Percentiles rank a stretch among this genome's conserved stretches.
Evolutionary conservation across 768 basidiomycete genomes (phyloP).

Genomic region (Hemileccinum impolitum): DNA sequence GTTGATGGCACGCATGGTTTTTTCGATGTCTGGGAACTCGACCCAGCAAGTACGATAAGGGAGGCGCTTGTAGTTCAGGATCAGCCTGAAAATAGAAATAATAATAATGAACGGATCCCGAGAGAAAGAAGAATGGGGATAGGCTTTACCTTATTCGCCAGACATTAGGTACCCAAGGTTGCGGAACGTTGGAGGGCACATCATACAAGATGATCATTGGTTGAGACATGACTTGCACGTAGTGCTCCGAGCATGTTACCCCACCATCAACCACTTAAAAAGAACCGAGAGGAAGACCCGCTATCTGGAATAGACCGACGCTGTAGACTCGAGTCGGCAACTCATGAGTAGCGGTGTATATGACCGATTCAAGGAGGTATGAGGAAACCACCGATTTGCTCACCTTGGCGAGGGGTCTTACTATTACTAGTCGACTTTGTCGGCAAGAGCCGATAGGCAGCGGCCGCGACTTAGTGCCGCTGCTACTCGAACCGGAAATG

Average conservation of each 20-base stretch:
- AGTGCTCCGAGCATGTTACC: not conserved
- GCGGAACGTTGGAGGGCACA: constrained; percentile 53
- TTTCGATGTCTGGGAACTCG: constrained; percentile 66
- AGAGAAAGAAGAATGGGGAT: not conserved
- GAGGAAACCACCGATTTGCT: constrained; percentile 16
- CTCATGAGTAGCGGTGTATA: constrained; percentile 11
- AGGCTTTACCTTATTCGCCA: constrained; percentile 62
- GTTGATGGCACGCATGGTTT: constrained; percentile 52
- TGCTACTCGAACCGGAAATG: not conserved
- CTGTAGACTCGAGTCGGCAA: not conserved
- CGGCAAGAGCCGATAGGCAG: not conserved
- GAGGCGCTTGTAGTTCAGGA: constrained; percentile 75
- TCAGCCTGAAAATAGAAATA: constrained; percentile 43
- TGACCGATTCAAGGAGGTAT: not conserved
- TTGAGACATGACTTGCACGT: constrained; percentile 33
- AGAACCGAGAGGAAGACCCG: not conserved
- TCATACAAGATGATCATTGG: constrained; percentile 67
- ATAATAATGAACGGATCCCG: not conserved
- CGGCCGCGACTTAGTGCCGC: not conserved
- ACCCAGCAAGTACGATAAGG: constrained; percentile 69
- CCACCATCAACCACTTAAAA: constrained; percentile 12
- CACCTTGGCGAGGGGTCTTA: constrained; percentile 2
- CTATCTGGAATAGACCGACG: constrained; percentile 1
- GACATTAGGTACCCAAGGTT: constrained; percentile 75
- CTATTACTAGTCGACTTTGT: not conserved